Percentiles rank a stretch among this genome's conserved stretches.
These are phyloP conservation scores for Aphanomyces astaci DNA, from an alignment of 352 stramenopile species.

Conservation along the genomic window DNA sequence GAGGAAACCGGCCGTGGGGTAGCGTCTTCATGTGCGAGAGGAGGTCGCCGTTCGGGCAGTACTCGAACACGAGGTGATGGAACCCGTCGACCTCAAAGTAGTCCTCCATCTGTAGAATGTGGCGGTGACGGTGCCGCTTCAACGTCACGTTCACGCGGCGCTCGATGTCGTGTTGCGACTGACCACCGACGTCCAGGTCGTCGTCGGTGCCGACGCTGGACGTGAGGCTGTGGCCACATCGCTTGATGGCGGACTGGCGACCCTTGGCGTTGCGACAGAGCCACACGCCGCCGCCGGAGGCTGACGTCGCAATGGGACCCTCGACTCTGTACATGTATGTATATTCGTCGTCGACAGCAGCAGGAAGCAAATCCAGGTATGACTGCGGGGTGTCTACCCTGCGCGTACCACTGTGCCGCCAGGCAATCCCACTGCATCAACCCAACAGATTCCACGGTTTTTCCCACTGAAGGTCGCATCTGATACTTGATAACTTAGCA, in stretches of 20 bases:
- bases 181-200: background rate
- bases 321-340: slow-evolving; percentile 17
- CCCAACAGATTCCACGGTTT: too few species aligned
- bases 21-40: background rate
- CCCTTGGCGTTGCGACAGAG: slow-evolving; percentile 14
- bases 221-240: background rate
- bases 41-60: slow-evolving; percentile 22
- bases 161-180: background rate
- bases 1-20: background rate
- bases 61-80: slow-evolving; percentile 23
- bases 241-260: slow-evolving; percentile 4
- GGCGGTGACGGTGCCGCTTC: background rate
- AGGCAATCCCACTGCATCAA: too few species aligned
- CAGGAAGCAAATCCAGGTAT: background rate
- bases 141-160: slow-evolving; percentile 3
- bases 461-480: too few species aligned
- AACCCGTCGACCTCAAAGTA: slow-evolving; percentile 24
- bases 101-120: slow-evolving; percentile 22
- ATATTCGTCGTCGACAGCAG: too few species aligned
- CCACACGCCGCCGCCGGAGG: slow-evolving; percentile 1
- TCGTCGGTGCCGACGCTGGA: background rate
- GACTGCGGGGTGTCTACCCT: background rate
- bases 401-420: too few species aligned
- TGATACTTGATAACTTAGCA: too few species aligned
- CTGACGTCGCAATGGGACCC: background rate